Percentiles rank a stretch among this genome's conserved stretches.
Evolutionary conservation across 306 rosid genomes (phyloP).

Genomic region (Ormosia emarginata): DNA sequence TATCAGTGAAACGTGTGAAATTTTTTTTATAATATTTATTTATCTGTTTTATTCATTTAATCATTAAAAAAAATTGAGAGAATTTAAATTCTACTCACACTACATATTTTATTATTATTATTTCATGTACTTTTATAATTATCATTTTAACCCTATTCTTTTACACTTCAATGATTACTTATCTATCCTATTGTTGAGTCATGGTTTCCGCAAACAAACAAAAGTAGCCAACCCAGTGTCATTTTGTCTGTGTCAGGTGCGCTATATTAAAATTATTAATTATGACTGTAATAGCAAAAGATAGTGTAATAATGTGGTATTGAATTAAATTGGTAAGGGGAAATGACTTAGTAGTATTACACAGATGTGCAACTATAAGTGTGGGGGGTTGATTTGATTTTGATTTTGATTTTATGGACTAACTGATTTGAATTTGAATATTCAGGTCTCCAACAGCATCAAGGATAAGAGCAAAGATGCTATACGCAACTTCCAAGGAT

Average conservation of each 20-base stretch:
- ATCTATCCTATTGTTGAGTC: no score
- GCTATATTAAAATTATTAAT: not conserved
- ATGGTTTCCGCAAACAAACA: not conserved
- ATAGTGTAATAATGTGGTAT: not conserved
- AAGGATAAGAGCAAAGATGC: constrained; percentile 91
- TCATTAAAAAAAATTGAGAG: no score
- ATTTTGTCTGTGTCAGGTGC: not conserved
- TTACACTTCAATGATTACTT: no score
- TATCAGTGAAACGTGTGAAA: no score
- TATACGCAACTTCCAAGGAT: constrained; percentile 93
- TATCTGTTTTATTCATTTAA: no score
- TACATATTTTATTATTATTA: no score
- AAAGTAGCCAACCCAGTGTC: not conserved
- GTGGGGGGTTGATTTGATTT: no score
- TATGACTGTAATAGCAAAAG: not conserved
- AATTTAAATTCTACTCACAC: no score
- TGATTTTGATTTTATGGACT: not conserved
- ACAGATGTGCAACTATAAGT: not conserved
- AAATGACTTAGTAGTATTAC: not conserved
- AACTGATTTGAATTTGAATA: not conserved
- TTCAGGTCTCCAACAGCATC: constrained; percentile 91
- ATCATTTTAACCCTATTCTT: no score
- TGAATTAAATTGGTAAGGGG: not conserved
- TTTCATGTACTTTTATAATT: no score
- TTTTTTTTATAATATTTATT: no score